These are phyloP conservation scores for Rhododendron simsii DNA, from an alignment of 148 eudicot species.

Conservation along the genomic window DNA sequence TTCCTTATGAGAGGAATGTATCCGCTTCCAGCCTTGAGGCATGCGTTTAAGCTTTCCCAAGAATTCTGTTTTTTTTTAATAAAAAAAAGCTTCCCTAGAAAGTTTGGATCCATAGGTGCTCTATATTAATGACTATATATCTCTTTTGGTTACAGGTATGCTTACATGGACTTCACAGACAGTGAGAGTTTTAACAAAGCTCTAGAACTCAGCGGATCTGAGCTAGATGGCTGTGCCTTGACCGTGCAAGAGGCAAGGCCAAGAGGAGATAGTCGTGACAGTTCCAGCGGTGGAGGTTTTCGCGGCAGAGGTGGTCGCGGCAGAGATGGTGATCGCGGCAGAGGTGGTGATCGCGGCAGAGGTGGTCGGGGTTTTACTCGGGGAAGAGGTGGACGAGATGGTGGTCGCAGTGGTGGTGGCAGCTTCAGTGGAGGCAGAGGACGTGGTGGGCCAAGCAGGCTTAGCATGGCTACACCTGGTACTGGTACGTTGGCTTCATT, in stretches of 20 bases:
- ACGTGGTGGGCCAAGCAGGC: slow-evolving; percentile 23
- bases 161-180: slow-evolving; percentile 57
- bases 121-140: neutral
- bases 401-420: slow-evolving; percentile 24
- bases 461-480: slow-evolving; percentile 24
- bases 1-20: neutral
- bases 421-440: slow-evolving; percentile 28
- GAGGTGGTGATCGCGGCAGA: slow-evolving; percentile 25
- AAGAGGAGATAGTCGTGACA: slow-evolving; percentile 30
- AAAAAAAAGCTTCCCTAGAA: neutral
- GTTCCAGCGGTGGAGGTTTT: slow-evolving; percentile 26
- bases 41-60: neutral
- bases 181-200: slow-evolving; percentile 42
- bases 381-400: slow-evolving; percentile 26
- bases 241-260: slow-evolving; percentile 63
- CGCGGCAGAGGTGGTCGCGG: slow-evolving; percentile 31
- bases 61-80: too few relatives aligned
- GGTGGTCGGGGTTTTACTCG: slow-evolving; percentile 7
- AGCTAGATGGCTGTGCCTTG: slow-evolving; percentile 39
- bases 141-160: slow-evolving; percentile 39
- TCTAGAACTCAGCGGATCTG: slow-evolving; percentile 43
- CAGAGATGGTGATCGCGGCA: slow-evolving; percentile 23
- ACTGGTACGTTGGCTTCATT: slow-evolving; percentile 12
- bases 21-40: neutral
- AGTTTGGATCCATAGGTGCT: neutral